Evolutionary conservation across 306 rosid species (phyloP), one percentile per base, ranked within the genome.

Genomic region (Dryas drummondii): DNA sequence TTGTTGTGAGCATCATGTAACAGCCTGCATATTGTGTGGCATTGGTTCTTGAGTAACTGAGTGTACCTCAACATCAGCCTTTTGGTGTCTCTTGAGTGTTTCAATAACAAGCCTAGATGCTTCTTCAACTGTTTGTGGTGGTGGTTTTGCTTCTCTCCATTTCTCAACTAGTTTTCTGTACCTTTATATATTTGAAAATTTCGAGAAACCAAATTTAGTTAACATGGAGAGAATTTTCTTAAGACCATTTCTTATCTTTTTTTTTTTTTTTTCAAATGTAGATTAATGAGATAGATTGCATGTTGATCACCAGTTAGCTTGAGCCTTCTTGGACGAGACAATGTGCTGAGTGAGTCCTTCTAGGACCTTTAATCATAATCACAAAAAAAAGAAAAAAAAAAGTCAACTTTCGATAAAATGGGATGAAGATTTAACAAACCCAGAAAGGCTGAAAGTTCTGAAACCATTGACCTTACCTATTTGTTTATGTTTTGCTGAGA

Each of bases 51-150:
- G 37, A 0, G 37, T 27, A 27, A 27, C 2, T 27, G 37, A 62
- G 58, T 73, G 78, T 82, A 94, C 99, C 97, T 92, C 90, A 74
- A 94, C 99, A 76, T 90, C 99, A 70, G 87, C 88, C 45, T 87
- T 90, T 40, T 81, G 86, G 80, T 94, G 93, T 4, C 91, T 59
- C 75, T 87, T 88, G 68, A 94, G 83, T 9, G 97, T 90, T 73
- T 70, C 83, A 79, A 87, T 82, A 50, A 94, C 81, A 77, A 92
- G 91, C 63, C 92, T 85, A 59, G 97, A 59, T 53, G 92, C 88
- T 80, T 92, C 99, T 71, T 94, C 96, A 19, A 97, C 83, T 15
- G 93, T 90, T 72, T 16, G 84, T 14, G 99, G 99, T 74, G 97
- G 90, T 4, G 93, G 93, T 75, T 82, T 86, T 52, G 87, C 75